Conservation (phyloP, 1,284 basidiomycete genomes). For the Hymenochaete sp. region DNA sequence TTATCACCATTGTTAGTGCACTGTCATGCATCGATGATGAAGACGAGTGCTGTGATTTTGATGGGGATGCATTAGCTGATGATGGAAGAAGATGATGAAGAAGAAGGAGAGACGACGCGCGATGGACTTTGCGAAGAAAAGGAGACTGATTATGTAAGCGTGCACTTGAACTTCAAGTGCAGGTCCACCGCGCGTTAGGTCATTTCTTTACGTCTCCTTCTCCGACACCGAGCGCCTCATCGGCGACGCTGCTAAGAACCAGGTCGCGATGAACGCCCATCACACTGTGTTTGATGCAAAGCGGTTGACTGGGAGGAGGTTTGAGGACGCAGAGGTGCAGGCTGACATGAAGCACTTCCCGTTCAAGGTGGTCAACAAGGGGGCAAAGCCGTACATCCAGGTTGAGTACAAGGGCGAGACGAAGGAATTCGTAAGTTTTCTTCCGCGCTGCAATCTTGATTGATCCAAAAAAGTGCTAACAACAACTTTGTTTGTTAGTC, state of each 20-base stretch:
- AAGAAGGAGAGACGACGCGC: no score
- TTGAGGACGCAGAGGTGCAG: conserved; percentile 69
- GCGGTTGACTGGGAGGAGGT: conserved; percentile 88
- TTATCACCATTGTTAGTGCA: no score
- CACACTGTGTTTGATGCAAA: conserved; percentile 97
- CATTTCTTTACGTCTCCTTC: no score
- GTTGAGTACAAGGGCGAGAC: conserved; percentile 82
- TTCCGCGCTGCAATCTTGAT: not conserved
- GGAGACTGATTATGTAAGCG: no score
- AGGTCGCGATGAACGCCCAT: conserved; percentile 77
- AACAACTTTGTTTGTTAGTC: conserved; percentile 42
- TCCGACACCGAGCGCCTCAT: conserved; percentile 88
- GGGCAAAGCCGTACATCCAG: conserved; percentile 78
- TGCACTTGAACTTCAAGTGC: no score
- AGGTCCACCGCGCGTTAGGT: no score
- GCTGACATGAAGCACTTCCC: conserved; percentile 86
- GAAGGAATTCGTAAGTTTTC: conserved; percentile 66
- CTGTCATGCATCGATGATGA: no score
- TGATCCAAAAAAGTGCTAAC: not conserved
- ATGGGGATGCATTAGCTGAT: no score
- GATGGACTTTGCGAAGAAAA: no score
- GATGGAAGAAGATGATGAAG: no score
- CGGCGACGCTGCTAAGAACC: conserved; percentile 73
- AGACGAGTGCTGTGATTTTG: no score
- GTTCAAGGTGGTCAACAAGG: conserved; percentile 72